Base-by-base conservation (phyloP, 352 stramenopile genomes). In the Ophiocytium majus region DNA sequence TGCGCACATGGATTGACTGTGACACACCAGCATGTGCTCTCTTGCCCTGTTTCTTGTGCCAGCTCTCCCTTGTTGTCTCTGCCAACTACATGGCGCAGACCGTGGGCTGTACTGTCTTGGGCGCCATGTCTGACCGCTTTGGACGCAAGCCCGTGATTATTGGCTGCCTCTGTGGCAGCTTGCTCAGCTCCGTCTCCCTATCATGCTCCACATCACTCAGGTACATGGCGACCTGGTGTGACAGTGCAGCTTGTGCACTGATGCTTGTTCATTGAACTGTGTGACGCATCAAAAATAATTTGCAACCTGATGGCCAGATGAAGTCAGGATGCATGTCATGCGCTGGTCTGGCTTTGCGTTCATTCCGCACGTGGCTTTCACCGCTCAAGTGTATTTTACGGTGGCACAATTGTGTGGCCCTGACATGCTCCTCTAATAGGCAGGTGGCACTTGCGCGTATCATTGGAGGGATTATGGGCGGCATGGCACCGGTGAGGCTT, bases 91-190 rank as follows among this genome's bases (percentile, higher is more conserved):
- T 81, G 50, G 75, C 75, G 9, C 75, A 81, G 36, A 81, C 75
- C 5, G 31, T 43, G 37, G 75, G 75, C 1, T 89, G 86, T 64
- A 81, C 86, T 23, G 75, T 91, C n/a, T 90, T 90, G 83, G 88
- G 86, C 23, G 84, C 86, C 34, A 63, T 91, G 28, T 91, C 88
- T 17, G 88, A 91, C 50, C 43, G 74, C 17, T 86, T 84, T 31
- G 88, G 88, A 0, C 71, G 88, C 14, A 88, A 85, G 79, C 86
- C 83, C 23, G 86, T 90, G 31, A 76, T 91, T 36, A 81, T 88
- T 31, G 79, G 79, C 34, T 90, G 88, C 80, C 49, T 91, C 36
- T n/a, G 81, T 32, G 88, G 82, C 34, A 88, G 83, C 35, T 36
- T 88, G 5, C 37, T 91, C n/a, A 88, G 83, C 31, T 76, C 89